Base-by-base conservation (phyloP, 805 yeast species). In the Ogataea saltuana region DNA sequence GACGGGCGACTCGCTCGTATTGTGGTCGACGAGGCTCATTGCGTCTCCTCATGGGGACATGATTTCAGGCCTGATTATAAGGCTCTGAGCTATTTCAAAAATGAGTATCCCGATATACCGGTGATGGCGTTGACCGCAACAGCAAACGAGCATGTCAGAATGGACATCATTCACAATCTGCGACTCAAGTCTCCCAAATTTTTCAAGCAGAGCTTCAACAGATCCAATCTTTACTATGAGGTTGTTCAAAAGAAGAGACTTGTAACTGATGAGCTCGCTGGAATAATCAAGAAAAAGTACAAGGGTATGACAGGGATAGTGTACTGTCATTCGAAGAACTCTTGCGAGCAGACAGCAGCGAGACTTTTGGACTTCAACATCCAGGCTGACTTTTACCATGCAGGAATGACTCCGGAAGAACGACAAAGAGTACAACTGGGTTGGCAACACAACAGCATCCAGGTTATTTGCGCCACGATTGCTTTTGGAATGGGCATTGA, bases 401-500 rank as follows among this genome's bases (percentile, higher is more conserved):
- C 98, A 0, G 97, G 98, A n/a, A 81, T 93, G 93, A 70, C 75
- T 8, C 74, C 90, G 0, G 85, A 85, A 11, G 88, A 83, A 22
- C 72, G 98, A 46, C 66, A 77, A 16, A 50, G 62, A 3, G 80
- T 88, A n/a, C 99, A 93, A 63, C 69, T 69, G 17, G 70, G 67
- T 23, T 93, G 99, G 99, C 99, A 93, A 62, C 59, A 67, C 1
- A 83, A 85, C 42, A 61, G 64, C 16, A 67, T 83, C 17, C 84
- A 83, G 58, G 84, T 90, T 1, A 89, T 93, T 11, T 91, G 97
- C 68, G 99, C 99, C 0, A 93, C 99, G 0, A 85, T 93, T 56
- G 99, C 99, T 0, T 93, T 93, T 72, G 99, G 99, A 20, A 93
- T 93, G 99, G 99, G 99, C 36, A 91, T 93, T 44, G 99, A 93